Conservation (phyloP, 345 rosid genomes). For the Dimocarpus longan region DNA sequence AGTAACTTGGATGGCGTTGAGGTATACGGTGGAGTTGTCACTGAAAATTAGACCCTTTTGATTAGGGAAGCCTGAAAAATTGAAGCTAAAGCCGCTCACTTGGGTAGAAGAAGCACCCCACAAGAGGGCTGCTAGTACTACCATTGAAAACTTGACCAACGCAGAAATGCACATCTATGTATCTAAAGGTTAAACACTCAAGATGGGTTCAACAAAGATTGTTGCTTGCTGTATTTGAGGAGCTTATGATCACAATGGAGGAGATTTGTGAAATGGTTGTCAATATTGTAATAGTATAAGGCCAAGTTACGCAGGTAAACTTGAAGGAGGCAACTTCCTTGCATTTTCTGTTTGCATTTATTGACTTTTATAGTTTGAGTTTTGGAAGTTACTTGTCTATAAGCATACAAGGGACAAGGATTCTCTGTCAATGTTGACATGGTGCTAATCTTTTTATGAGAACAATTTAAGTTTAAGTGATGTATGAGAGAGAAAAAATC, state of each 20-base stretch:
- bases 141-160: background rate
- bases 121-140: constrained; percentile 9
- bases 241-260: background rate
- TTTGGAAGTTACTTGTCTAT: no score
- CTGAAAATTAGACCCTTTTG: background rate
- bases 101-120: constrained; percentile 11
- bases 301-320: background rate
- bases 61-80: constrained; percentile 30
- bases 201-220: no score
- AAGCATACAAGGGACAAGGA: no score
- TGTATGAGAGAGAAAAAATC: no score
- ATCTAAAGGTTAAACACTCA: background rate
- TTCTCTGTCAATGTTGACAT: no score
- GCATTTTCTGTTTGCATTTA: background rate
- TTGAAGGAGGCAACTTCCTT: background rate
- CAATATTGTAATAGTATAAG: background rate
- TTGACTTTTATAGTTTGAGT: background rate
- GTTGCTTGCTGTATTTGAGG: no score
- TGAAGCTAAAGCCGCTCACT: constrained; percentile 32
- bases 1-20: constrained; percentile 62
- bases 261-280: background rate
- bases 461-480: no score
- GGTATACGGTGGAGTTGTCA: constrained; percentile 13
- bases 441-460: no score
- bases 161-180: background rate